Evolutionary conservation across 139 green algal genomes (phyloP).

Genomic region (Coelastrella sp.): DNA sequence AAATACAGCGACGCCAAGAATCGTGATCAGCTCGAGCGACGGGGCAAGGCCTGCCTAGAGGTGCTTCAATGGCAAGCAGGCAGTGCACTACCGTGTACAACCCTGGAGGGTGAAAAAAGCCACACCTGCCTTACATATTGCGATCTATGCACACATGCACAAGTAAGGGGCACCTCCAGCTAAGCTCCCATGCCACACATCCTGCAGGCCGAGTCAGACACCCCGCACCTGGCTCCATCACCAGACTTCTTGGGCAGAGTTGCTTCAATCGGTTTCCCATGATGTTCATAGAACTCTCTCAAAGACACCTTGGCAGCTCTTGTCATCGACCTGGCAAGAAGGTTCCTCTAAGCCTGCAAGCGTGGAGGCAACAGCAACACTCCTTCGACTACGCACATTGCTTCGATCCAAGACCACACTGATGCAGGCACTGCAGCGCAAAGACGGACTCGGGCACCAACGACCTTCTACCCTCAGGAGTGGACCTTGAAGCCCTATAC

Average conservation of each 20-base stretch:
- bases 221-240: neutral
- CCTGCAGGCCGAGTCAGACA: neutral
- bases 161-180: neutral
- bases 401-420: too few species aligned
- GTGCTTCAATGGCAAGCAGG: neutral
- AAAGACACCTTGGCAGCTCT: slow-evolving; percentile 22
- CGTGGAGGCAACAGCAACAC: too few species aligned
- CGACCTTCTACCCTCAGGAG: too few species aligned
- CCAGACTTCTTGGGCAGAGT: slow-evolving; percentile 27
- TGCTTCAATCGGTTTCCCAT: slow-evolving; percentile 20
- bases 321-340: slow-evolving; percentile 7
- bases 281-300: slow-evolving; percentile 33
- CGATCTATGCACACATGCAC: neutral
- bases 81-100: too few species aligned
- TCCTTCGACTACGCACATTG: too few species aligned
- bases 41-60: too few species aligned
- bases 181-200: neutral
- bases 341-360: neutral
- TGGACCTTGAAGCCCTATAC: too few species aligned
- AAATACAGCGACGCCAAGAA: neutral
- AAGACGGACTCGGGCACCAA: too few species aligned
- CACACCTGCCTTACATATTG: neutral
- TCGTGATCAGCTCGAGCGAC: too few species aligned
- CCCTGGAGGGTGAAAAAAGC: neutral
- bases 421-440: too few species aligned